These are phyloP conservation scores for Chrysoporthe austroafricana DNA, from an alignment of 2,329 filamentous ascomycete species.

Conservation along the genomic window DNA sequence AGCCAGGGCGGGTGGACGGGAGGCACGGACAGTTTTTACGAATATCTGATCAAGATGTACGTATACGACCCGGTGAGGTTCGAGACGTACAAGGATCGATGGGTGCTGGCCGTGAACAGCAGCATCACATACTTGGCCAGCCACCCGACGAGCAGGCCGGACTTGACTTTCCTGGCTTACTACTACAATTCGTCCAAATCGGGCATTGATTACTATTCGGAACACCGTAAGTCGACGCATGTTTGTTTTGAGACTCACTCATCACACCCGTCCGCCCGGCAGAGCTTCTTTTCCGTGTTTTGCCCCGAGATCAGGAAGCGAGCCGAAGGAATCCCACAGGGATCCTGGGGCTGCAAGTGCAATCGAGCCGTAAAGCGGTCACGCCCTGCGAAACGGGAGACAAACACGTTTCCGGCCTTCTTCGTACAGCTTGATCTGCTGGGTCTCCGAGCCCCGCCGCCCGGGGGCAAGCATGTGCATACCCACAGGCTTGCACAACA, in stretches of 20 bases:
- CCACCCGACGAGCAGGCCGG: slow-evolving; percentile 66
- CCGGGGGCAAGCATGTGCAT: background rate
- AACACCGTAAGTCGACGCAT: slow-evolving; percentile 49
- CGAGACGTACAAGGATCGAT: slow-evolving; percentile 69
- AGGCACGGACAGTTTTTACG: slow-evolving; percentile 80
- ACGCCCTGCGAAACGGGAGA: slow-evolving; percentile 15
- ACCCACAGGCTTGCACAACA: background rate
- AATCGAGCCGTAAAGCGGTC: background rate
- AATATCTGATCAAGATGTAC: slow-evolving; percentile 92
- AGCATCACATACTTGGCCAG: slow-evolving; percentile 73
- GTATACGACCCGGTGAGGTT: slow-evolving; percentile 74
- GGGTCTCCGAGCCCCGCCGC: background rate
- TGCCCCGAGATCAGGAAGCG: background rate
- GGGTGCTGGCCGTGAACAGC: slow-evolving; percentile 76
- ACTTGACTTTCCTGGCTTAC: slow-evolving; percentile 72
- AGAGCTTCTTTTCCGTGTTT: background rate
- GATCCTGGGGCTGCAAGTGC: background rate
- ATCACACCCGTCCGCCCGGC: background rate
- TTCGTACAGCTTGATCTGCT: slow-evolving; percentile 3
- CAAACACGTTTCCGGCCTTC: slow-evolving; percentile 10
- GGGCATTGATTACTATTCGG: slow-evolving; percentile 45
- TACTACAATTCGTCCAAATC: slow-evolving; percentile 49
- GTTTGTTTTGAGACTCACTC: no score
- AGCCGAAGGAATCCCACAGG: background rate
- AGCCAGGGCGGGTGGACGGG: slow-evolving; percentile 75